Conservation (phyloP, 2,329 filamentous ascomycete genomes). For the Fusarium continuum region DNA sequence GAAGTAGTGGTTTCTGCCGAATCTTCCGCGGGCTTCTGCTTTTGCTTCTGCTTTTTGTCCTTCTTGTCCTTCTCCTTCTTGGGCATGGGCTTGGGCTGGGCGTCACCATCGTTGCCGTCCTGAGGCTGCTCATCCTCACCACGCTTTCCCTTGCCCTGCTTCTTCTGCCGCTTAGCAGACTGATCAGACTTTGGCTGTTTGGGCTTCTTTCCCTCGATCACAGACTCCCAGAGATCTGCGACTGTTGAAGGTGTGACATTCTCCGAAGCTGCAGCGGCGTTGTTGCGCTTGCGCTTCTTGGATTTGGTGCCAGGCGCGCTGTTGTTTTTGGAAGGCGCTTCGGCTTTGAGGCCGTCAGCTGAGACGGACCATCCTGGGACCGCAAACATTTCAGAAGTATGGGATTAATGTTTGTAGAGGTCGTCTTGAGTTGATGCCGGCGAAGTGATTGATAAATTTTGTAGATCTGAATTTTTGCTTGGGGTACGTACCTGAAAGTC, state of each 20-base stretch:
- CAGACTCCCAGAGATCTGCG: constrained; percentile 78
- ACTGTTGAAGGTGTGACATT: constrained; percentile 76
- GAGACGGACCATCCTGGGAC: constrained; percentile 93
- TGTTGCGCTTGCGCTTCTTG: constrained; percentile 66
- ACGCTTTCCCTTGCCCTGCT: constrained; percentile 45
- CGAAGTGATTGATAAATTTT: constrained; percentile 22
- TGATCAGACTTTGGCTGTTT: constrained; percentile 41
- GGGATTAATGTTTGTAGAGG: constrained; percentile 1
- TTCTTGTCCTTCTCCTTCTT: constrained; percentile 55
- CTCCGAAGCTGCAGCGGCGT: constrained; percentile 38
- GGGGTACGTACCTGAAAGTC: constrained; percentile 19
- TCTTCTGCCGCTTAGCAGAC: constrained; percentile 50
- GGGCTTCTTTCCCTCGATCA: constrained; percentile 74
- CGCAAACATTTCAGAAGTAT: constrained; percentile 75
- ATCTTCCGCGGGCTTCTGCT: constrained; percentile 30
- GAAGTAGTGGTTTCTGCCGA: constrained; percentile 17
- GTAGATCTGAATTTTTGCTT: constrained; percentile 22
- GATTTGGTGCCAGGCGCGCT: constrained; percentile 55
- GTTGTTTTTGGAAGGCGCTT: constrained; percentile 56
- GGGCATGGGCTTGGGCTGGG: constrained; percentile 44
- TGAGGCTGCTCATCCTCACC: constrained; percentile 37
- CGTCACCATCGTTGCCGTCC: constrained; percentile 23
- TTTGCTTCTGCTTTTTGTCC: constrained; percentile 40
- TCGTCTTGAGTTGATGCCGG: constrained; percentile 19
- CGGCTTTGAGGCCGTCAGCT: constrained; percentile 74